phyloP scores from a whole-genome alignment of 163 green algal genomes.

The Chlamydomonas reinhardtii region DNA sequence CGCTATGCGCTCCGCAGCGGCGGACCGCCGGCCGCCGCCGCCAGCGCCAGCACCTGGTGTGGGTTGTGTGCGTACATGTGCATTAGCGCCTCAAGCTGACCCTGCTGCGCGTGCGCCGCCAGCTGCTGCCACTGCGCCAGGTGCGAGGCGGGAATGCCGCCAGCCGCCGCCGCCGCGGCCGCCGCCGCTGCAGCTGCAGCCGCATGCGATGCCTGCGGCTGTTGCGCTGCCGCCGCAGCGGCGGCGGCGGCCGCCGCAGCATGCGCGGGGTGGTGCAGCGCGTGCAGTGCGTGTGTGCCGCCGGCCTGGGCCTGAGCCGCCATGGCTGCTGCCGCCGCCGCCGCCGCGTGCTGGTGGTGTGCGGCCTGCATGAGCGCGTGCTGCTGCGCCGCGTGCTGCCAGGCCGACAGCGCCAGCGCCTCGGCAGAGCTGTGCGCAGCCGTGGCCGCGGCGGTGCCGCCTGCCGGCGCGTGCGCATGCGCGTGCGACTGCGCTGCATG shows the following conservation, averaged over 20 bases:
- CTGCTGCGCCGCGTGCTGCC: slow-evolving; percentile 19
- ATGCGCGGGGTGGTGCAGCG: not conserved
- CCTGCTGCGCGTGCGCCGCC: not conserved
- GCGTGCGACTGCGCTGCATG: not conserved
- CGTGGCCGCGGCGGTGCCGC: not conserved
- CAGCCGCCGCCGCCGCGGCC: no score
- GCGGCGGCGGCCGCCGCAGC: not conserved
- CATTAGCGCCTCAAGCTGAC: not conserved
- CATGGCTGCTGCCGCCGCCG: not conserved
- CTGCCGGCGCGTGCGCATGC: not conserved
- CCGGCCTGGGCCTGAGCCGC: not conserved
- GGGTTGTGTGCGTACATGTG: no score
- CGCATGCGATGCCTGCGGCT: not conserved
- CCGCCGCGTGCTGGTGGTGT: not conserved
- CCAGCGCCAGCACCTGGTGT: not conserved
- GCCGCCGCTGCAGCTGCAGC: no score
- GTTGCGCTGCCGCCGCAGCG: not conserved
- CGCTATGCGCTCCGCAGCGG: not conserved
- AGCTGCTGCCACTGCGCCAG: not conserved
- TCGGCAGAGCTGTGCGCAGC: not conserved
- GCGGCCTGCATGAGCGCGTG: not conserved
- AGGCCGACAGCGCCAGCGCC: not conserved
- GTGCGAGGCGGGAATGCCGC: not conserved
- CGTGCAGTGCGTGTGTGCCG: not conserved
- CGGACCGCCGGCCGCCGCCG: not conserved